Conservation (phyloP, 768 basidiomycete species). For the Terana coerulea region DNA sequence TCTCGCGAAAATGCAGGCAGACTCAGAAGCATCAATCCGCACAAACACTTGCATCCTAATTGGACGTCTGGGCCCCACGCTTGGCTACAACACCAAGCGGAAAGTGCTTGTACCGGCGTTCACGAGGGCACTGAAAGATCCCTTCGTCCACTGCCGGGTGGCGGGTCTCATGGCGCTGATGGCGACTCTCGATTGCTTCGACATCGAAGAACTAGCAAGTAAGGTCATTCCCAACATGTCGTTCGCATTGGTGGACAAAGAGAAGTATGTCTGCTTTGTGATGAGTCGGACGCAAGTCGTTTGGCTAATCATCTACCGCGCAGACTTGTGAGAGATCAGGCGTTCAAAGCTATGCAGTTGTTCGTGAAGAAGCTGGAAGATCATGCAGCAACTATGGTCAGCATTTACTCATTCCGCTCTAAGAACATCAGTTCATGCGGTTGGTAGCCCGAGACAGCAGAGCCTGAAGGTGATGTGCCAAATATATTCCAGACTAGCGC, state of each 20-base stretch:
- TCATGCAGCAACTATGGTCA: conserved; percentile 81
- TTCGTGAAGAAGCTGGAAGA: conserved; percentile 82
- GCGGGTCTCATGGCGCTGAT: conserved; percentile 95
- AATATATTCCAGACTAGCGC: conserved; percentile 8
- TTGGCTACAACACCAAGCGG: conserved; percentile 86
- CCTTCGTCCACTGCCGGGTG: conserved; percentile 89
- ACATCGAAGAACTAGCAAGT: conserved; percentile 79
- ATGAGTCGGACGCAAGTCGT: neutral
- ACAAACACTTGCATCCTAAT: conserved; percentile 98
- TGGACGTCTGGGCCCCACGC: conserved; percentile 80
- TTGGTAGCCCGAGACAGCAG: conserved; percentile 52
- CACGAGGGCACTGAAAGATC: conserved; percentile 81
- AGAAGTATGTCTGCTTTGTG: conserved; percentile 60
- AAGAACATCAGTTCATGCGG: neutral
- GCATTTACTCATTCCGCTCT: conserved; percentile 20
- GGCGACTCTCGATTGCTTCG: conserved; percentile 90
- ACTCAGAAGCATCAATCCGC: conserved; percentile 90
- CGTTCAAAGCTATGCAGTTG: conserved; percentile 87
- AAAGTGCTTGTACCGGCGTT: conserved; percentile 99
- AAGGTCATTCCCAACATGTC: conserved; percentile 88
- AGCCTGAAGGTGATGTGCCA: conserved; percentile 21
- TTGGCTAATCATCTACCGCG: neutral
- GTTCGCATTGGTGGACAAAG: conserved; percentile 80
- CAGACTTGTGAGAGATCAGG: conserved; percentile 92
- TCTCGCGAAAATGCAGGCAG: conserved; percentile 89